Percentiles rank a stretch among this genome's conserved stretches.
Conservation (phyloP, 2,329 filamentous ascomycete genomes). For the Beauveria bassiana region DNA sequence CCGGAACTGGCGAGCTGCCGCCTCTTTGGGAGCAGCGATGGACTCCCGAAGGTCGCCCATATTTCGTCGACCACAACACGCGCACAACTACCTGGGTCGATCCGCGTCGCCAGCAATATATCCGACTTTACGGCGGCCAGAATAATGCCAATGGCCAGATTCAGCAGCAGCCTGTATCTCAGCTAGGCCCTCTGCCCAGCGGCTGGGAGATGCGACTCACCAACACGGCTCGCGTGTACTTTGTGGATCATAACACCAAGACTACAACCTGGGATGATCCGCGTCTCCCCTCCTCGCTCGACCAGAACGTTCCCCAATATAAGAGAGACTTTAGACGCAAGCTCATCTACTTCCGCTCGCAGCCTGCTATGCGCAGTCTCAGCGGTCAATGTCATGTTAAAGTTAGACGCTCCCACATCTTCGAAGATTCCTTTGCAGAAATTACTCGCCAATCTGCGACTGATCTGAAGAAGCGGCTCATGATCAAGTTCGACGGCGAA, state of each 20-base stretch:
- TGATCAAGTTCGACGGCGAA: constrained; percentile 99
- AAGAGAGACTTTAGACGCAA: constrained; percentile 98
- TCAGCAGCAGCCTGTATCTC: constrained; percentile 94
- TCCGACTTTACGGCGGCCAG: constrained; percentile 89
- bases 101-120: constrained; percentile 93
- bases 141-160: constrained; percentile 80
- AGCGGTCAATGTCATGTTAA: constrained; percentile 98
- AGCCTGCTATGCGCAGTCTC: constrained; percentile 89
- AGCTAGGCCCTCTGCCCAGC: constrained; percentile 88
- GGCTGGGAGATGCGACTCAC: constrained; percentile 99
- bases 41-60: constrained; percentile 88
- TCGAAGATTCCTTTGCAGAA: constrained; percentile 97
- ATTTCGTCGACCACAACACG: constrained; percentile 98
- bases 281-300: constrained; percentile 84
- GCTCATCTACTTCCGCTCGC: constrained; percentile 97
- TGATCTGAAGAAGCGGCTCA: constrained; percentile 94
- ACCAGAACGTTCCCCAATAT: constrained; percentile 98
- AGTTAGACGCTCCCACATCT: constrained; percentile 91
- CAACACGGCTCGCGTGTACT: constrained; percentile 95
- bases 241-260: constrained; percentile 99
- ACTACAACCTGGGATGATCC: constrained; percentile 99
- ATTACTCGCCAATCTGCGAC: constrained; percentile 94
- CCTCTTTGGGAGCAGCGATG: constrained; percentile 94
- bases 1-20: constrained; percentile 88
- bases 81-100: constrained; percentile 98